Evolutionary conservation across 257 asterid species (phyloP).

Genomic region (Cruciata laevipes): DNA sequence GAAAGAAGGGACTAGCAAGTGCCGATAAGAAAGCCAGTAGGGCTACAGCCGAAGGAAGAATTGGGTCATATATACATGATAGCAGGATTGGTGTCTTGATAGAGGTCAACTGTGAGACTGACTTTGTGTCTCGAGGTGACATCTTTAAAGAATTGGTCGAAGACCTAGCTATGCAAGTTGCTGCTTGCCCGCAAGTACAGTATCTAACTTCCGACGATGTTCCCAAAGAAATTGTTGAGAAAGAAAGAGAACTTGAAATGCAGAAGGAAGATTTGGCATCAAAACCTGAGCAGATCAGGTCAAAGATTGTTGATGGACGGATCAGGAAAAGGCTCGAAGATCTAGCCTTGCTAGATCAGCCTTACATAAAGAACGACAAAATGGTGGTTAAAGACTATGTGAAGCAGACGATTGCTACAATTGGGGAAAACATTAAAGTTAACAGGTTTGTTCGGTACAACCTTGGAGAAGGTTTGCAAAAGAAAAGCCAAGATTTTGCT

Average conservation of each 20-base stretch:
- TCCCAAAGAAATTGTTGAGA: slow-evolving; percentile 58
- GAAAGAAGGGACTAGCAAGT: slow-evolving; percentile 88
- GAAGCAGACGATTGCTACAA: slow-evolving; percentile 81
- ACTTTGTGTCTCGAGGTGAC: slow-evolving; percentile 94
- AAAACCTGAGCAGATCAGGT: slow-evolving; percentile 88
- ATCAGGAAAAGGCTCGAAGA: slow-evolving; percentile 82
- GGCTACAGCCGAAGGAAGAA: slow-evolving; percentile 92
- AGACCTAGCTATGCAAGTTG: slow-evolving; percentile 97
- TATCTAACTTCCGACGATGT: slow-evolving; percentile 72
- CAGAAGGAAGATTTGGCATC: slow-evolving; percentile 86
- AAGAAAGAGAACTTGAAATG: slow-evolving; percentile 81
- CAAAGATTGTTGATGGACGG: slow-evolving; percentile 89
- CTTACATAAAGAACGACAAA: slow-evolving; percentile 89
- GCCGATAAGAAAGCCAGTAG: slow-evolving; percentile 91
- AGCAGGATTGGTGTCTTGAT: slow-evolving; percentile 87
- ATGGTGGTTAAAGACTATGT: slow-evolving; percentile 82
- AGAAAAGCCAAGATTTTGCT: slow-evolving; percentile 91
- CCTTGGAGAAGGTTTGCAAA: slow-evolving; percentile 94
- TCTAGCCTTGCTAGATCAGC: slow-evolving; percentile 78
- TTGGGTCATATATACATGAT: slow-evolving; percentile 90
- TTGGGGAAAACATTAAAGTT: slow-evolving; percentile 92
- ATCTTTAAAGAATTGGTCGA: slow-evolving; percentile 81
- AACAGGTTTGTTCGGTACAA: slow-evolving; percentile 75
- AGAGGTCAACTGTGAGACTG: slow-evolving; percentile 94
- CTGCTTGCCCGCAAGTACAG: slow-evolving; percentile 94